Base-by-base conservation (phyloP, 2,329 filamentous ascomycete species). In the Diatrype stigma region DNA sequence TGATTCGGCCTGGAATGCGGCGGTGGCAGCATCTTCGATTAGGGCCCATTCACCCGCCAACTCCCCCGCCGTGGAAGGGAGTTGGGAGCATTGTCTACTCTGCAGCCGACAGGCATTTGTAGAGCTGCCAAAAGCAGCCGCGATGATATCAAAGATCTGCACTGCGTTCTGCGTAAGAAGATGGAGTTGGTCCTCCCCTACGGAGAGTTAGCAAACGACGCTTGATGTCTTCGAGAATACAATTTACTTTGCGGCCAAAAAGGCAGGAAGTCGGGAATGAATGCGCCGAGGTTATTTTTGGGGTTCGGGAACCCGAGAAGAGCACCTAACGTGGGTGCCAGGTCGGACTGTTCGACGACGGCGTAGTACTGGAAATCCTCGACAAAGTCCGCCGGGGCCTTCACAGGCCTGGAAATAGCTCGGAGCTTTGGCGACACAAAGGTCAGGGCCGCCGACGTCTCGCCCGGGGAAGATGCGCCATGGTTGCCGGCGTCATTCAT, bases 401-500 rank as follows among this genome's bases (percentile, higher is more conserved):
- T 51, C 3, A 69, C 60, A 10, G 58, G 62, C 2, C 66, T 57
- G 3, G 77, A 75, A 6, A 91, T 72, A 1, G 71, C 65, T 61
- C 80, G 82, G 42, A 96, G 76, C 63, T 90, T 94, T 0, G 93
- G 91, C 2, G 91, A 94, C 56, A 96, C 82, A 67, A 99, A 97
- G 19, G 96, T 81, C 10, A 99, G 73, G 16, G 94, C 94, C 0
- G 94, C 87, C 1, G 93, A 96, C 1, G 94, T 97, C 73, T 99
- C 94, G 42, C 94, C 93, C 1, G 90, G 82, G 0, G 92, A 92
- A 10, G 93, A 96, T 37, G 93, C 94, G 28, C 94, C 94, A 66
- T 99, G 94, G 60, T 97, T 97, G 2, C 94, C 94, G 19, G 90
- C 94, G 61, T 97, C 93, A 60, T 97, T 99, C 94, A 99, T 99